Conservation (phyloP, 2,329 filamentous ascomycete genomes). For the Verticillium longisporum region DNA sequence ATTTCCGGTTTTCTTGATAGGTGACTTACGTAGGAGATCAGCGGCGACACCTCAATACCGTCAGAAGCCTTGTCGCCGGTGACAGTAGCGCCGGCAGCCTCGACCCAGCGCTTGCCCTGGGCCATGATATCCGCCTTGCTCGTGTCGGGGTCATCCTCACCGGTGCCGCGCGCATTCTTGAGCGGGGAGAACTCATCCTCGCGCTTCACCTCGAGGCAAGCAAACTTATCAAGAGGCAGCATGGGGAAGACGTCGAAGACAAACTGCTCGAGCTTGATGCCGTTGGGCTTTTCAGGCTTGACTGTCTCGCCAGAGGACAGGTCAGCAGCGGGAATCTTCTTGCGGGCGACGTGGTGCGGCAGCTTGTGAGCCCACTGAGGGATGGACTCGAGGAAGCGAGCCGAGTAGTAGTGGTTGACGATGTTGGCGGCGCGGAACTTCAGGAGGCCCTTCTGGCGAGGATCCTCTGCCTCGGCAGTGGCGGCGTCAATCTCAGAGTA, state of each 20-base stretch:
- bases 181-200: conserved; percentile 98
- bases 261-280: conserved; percentile 98
- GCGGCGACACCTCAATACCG: conserved; percentile 87
- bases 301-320: conserved; percentile 68
- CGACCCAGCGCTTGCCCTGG: conserved; percentile 81
- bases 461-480: conserved; percentile 83
- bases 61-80: conserved; percentile 53
- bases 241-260: conserved; percentile 98
- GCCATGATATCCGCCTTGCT: conserved; percentile 84
- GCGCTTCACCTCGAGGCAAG: conserved; percentile 89
- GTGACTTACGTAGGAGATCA: conserved; percentile 90
- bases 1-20: background rate
- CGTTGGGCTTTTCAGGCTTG: conserved; percentile 92
- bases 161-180: conserved; percentile 81
- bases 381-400: conserved; percentile 84
- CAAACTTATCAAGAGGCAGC: conserved; percentile 80
- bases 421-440: conserved; percentile 98
- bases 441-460: conserved; percentile 71
- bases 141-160: conserved; percentile 90
- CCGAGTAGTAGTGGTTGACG: conserved; percentile 99
- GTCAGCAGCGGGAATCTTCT: conserved; percentile 93
- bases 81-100: conserved; percentile 70
- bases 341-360: conserved; percentile 91
- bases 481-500: conserved; percentile 93
- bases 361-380: conserved; percentile 79